Base-by-base conservation (phyloP, 2,329 filamentous ascomycete genomes). In the Bisporella sp. region DNA sequence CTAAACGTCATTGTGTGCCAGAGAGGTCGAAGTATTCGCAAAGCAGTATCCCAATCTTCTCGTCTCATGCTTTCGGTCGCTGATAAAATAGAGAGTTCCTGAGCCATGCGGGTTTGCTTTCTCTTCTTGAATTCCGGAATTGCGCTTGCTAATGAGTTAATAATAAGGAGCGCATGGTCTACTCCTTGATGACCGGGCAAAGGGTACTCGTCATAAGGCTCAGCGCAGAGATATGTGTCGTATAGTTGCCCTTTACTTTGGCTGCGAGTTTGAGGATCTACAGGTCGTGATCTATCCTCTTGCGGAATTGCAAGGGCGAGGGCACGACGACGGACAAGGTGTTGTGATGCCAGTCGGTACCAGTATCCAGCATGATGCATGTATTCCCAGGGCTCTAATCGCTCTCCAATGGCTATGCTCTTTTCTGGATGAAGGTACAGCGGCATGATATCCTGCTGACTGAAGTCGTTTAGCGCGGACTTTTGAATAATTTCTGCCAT, bases 341-440 rank as follows among this genome's bases (percentile, higher is more conserved):
- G 79, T n/a, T 73, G 73, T 4, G 79, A 77, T 1, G 82, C 81
- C 42, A 76, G 65, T 11, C 78, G 76, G 57, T 81, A 82, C 80
- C 83, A 86, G 60, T 85, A 86, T 5, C 82, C 82, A 1, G 77
- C 73, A 59, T 86, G 82, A 54, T 86, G 82, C 5, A 86, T 69
- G 37, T 76, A 63, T 56, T 85, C 81, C 77, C 79, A 84, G 0
- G 82, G 81, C 35, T 77, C 75, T 5, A 84, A 62, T 9, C 79
- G 71, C 53, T 85, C 81, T 13, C 74, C 75, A 40, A 76, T 66
- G 5, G 60, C 54, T 29, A 81, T 70, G 12, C 67, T 70, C 63
- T 83, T 85, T 53, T 86, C 82, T 1, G 80, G 75, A 33, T 67
- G 70, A 6, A 82, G 67, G 54, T 74, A 83, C 6, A 82, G 64